Evolutionary conservation across 331 rosid species (phyloP).

Genomic region (Erythrophleum ivorense): DNA sequence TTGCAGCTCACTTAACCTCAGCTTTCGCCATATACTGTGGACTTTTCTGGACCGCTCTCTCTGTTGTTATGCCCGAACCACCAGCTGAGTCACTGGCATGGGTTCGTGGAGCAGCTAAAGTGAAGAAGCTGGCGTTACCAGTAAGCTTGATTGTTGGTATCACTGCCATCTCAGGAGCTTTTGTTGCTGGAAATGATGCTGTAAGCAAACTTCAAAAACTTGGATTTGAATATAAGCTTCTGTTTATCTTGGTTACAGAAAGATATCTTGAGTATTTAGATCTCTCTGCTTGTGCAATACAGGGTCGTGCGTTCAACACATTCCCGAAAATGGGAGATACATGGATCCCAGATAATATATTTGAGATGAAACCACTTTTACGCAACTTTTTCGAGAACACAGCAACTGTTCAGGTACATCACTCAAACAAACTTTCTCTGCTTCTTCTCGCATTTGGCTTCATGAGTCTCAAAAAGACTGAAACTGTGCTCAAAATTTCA

Average conservation of each 20-base stretch:
- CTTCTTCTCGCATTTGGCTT: not conserved
- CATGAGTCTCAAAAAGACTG: not conserved
- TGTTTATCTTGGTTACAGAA: slow-evolving; percentile 72
- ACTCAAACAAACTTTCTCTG: slow-evolving; percentile 7
- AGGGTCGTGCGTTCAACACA: slow-evolving; percentile 69
- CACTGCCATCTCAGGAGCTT: slow-evolving; percentile 71
- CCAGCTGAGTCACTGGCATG: slow-evolving; percentile 65
- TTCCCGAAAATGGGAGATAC: no score
- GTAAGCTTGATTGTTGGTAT: slow-evolving; percentile 60
- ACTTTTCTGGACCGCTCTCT: slow-evolving; percentile 83
- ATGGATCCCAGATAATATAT: slow-evolving; percentile 61
- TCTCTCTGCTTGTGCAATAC: slow-evolving; percentile 11
- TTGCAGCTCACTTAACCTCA: slow-evolving; percentile 89
- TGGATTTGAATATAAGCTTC: no score
- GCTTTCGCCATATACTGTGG: slow-evolving; percentile 83
- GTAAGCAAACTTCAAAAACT: no score
- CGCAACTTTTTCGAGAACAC: slow-evolving; percentile 71
- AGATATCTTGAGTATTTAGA: slow-evolving; percentile 56
- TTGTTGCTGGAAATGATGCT: no score
- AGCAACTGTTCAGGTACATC: slow-evolving; percentile 72
- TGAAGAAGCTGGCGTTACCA: slow-evolving; percentile 58
- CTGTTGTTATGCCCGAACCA: slow-evolving; percentile 89
- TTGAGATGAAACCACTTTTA: slow-evolving; percentile 59
- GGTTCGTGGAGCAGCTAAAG: slow-evolving; percentile 91
- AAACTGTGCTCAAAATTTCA: no score